Base-by-base conservation (phyloP, 225 moss, liverwort and hornwort species). In the Polytrichum formosum region DNA sequence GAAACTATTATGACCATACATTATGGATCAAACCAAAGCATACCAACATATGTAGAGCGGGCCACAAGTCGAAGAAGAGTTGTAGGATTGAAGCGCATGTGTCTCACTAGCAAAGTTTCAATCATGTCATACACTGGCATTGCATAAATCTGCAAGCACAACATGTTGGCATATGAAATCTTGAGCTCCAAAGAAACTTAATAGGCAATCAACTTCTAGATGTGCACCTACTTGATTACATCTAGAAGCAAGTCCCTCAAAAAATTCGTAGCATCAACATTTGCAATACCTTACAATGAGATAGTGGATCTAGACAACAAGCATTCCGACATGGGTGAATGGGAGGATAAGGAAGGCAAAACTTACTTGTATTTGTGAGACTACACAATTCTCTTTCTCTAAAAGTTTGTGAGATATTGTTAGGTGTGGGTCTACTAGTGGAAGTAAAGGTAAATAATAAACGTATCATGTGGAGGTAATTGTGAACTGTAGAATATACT, bases 61-160 rank as follows among this genome's bases (percentile, higher is more conserved):
- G 81, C 78, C 31, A 84, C 69, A 3, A 87, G 78, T 28, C 87
- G 75, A 54, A 87, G 80, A 65, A 71, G 4, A 0, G 2, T 21
- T 18, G 54, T 7, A 33, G 87, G 83, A 5, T 71, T 76, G 55
- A 84, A 74, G 16, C 53, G 61, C 0, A 75, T 25, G 18, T 55
- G 70, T 73, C 65, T 71, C 26, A 87, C 83, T 33, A 87, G 64
- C 35, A 76, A 55, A 21, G 83, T 78, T 71, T 87, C 87, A 66
- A 87, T 54, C 80, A 80, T 87, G 53, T 87, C 87, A 72, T 75
- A 87, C 18, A 87, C 87, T 22, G 87, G 87, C 87, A 87, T 87
- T 7, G 87, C 87, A 26, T 84, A 87, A 66, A 87, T 83, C 87
- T 87, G 69, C 77, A 61, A 65, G 10, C 13, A 66, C 31, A 66